Base-by-base conservation (phyloP, 1,284 basidiomycete species). In the Pseudozyma pruni region DNA sequence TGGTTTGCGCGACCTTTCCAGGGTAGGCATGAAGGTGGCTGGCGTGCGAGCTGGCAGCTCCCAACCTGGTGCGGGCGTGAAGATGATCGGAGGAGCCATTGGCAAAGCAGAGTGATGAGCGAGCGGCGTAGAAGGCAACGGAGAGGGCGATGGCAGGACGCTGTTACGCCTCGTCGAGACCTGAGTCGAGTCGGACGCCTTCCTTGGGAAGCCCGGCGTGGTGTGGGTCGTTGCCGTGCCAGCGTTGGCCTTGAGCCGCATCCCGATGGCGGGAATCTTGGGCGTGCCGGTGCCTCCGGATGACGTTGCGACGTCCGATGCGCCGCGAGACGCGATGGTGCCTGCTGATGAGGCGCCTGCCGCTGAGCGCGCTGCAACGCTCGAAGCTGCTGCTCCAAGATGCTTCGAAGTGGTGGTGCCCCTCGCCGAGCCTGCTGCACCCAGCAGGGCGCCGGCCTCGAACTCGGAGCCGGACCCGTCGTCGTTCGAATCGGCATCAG, bases 11-110 rank as follows among this genome's bases (percentile, higher is more conserved):
- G 67, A 61, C 19, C 54, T 57, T 43, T 73, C 63, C 16, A 68
- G 38, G 19, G 23, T 60, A 16, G 79, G 79, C 54, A 80, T 49
- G 35, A 77, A 63, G 16, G 67, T 54, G n/a, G 61, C 51, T 14
- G 74, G 72, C 8, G 75, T 76, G 41, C 55, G 52, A 25, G 72
- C 60, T 13, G 76, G 76, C 35, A 76, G 48, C 43, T 74, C 72
- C 76, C 76, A 78, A 4, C 71, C 64, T 20, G 74, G 67, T 6
- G 72, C 72, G 13, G 71, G 74, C 8, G 44, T 46, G 20, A 59
- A 70, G 38, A 64, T 53, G 17, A 55, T 20, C 0, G 60, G 60
- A 27, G 56, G 49, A 4, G 23, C 45, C 5, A 33, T 22, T 1
- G 41, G 45, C 44, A 22, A 16, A 5, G 48, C 34, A 4, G 56